Evolutionary conservation across 2,329 filamentous ascomycete species (phyloP), one percentile per base, ranked within the genome.

Genomic region (Ophiostoma montium): DNA sequence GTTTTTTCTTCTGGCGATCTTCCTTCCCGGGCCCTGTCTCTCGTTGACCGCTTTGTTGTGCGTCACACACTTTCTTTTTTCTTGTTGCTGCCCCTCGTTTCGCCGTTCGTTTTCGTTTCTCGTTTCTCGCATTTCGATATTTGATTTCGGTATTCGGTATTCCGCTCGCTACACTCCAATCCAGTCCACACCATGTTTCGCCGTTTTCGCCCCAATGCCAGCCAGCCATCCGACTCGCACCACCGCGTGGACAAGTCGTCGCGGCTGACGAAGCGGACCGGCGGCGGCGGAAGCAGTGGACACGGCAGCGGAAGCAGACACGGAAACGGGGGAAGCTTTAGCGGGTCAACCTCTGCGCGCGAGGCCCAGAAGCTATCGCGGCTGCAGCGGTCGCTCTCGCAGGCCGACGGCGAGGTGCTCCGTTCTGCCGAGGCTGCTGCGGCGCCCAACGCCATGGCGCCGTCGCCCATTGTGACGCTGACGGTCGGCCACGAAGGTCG

Each of bases 151-250:
- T n/a, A n/a, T n/a, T n/a, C n/a, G n/a, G n/a, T n/a, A n/a, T n/a
- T n/a, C n/a, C n/a, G n/a, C n/a, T n/a, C n/a, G n/a, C n/a, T n/a
- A n/a, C n/a, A n/a, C n/a, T n/a, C n/a, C n/a, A n/a, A n/a, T n/a
- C n/a, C n/a, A n/a, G n/a, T n/a, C n/a, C n/a, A n/a, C 63, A 70
- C 72, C 67, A 95, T 95, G 86, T 94, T 95, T 75, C 94, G 88
- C 72, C 86, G 86, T 65, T 89, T 92, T 70, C 75, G 81, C 66
- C 82, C 83, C 59, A 83, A 90, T 60, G 57, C 66, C 60, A 50
- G 53, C 49, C 59, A 62, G 56, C 55, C 60, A 58, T 57, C 60
- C 58, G 63, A 65, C 57, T 55, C 62, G 53, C 62, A 64, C 54
- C 61, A 64, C 67, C 85, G 88, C 62, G 84, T 89, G 67, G 84